These are phyloP conservation scores for Zygoascus flipseniorum DNA, from an alignment of 805 yeast species.

Conservation along the genomic window DNA sequence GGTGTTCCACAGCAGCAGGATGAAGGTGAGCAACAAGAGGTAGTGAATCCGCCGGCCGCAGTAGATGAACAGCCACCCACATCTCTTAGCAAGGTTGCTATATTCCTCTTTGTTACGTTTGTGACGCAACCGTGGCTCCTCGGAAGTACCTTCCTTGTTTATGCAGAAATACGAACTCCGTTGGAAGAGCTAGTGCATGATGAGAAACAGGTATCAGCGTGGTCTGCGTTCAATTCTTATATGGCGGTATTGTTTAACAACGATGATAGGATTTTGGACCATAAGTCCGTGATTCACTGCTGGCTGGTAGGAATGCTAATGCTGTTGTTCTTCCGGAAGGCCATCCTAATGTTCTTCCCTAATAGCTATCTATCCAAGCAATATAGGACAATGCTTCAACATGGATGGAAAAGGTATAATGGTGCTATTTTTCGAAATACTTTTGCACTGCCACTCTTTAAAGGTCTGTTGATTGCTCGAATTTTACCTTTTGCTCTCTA, in stretches of 20 bases:
- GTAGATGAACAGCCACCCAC: neutral
- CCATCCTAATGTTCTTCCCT: conserved; percentile 6
- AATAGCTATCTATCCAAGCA: conserved; percentile 7
- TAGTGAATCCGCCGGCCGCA: neutral
- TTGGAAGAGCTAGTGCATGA: neutral
- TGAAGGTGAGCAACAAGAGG: neutral
- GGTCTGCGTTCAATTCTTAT: neutral
- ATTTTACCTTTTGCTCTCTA: neutral
- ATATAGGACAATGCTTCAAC: conserved; percentile 10
- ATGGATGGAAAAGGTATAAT: conserved; percentile 12
- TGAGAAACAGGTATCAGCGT: neutral
- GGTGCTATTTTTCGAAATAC: neutral
- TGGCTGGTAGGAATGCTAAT: conserved; percentile 13
- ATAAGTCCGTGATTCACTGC: conserved; percentile 4
- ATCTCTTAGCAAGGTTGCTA: neutral
- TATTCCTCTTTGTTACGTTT: neutral
- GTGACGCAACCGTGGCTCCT: neutral
- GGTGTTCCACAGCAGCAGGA: neutral
- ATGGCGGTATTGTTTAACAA: neutral
- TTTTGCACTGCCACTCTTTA: conserved; percentile 1
- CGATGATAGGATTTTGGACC: neutral
- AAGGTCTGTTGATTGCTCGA: neutral
- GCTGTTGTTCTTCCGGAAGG: conserved; percentile 8
- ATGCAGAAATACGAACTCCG: neutral
- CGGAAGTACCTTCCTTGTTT: neutral